Conservation (phyloP, 208 protist genomes). For the Trichomonas vaginalis region DNA sequence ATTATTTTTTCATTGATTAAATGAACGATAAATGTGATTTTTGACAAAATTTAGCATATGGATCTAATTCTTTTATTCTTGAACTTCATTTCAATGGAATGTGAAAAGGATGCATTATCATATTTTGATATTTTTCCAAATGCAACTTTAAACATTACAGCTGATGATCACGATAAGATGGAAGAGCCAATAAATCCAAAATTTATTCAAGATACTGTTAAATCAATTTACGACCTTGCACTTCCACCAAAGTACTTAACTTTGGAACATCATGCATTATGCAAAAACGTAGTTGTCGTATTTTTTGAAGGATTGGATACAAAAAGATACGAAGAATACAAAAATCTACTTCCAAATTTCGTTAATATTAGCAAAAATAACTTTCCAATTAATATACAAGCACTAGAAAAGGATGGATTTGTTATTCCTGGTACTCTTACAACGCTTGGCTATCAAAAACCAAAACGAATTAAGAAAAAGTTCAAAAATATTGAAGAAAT, state of each 20-base stretch:
- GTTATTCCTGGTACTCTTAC: neutral
- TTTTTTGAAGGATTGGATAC: neutral
- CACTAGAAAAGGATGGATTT: neutral
- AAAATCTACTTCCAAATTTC: neutral
- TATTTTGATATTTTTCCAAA: constrained; percentile 18
- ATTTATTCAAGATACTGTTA: neutral
- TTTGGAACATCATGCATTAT: neutral
- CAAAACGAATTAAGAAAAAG: neutral
- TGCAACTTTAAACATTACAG: neutral
- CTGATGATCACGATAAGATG: neutral
- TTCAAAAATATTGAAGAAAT: neutral
- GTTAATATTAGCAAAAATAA: neutral
- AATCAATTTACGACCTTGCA: neutral
- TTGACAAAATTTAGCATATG: too few relatives aligned
- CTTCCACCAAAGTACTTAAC: neutral
- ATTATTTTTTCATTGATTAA: too few relatives aligned
- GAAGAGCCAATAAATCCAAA: neutral
- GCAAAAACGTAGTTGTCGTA: neutral
- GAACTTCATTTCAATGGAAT: neutral
- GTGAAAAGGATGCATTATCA: neutral
- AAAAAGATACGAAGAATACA: neutral
- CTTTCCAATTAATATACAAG: neutral
- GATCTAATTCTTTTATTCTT: too few relatives aligned
- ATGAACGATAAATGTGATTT: too few relatives aligned
- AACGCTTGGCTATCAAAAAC: neutral